Conservation (phyloP, 1,284 basidiomycete species). For the Microstroma glucosiphilum region DNA sequence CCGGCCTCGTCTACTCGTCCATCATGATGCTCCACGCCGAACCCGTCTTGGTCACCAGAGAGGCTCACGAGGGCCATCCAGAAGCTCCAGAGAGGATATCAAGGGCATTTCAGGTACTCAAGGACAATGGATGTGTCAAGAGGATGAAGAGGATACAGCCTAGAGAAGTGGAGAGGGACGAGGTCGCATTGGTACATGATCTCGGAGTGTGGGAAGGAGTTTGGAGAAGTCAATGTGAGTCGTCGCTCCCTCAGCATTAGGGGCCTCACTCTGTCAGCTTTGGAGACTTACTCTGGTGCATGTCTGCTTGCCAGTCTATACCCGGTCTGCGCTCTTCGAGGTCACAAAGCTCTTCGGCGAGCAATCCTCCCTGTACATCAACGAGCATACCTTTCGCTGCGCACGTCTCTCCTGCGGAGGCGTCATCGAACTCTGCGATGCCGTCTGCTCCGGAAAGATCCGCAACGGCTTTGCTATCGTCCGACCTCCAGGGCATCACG, state of each 20-base stretch:
- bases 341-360: conserved; percentile 68
- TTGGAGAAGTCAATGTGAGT: neutral
- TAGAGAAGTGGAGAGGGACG: conserved; percentile 66
- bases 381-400: conserved; percentile 72
- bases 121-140: conserved; percentile 59
- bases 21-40: conserved; percentile 76
- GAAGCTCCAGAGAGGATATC: conserved; percentile 82
- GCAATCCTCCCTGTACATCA: conserved; percentile 81
- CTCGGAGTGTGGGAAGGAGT: conserved; percentile 87
- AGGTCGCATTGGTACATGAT: conserved; percentile 81
- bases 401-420: conserved; percentile 88
- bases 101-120: conserved; percentile 67
- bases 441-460: conserved; percentile 74
- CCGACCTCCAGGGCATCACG: conserved; percentile 94
- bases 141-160: conserved; percentile 75
- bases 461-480: conserved; percentile 91
- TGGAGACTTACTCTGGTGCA: conserved; percentile 12
- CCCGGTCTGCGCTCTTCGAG: conserved; percentile 28
- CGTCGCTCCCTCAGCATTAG: neutral
- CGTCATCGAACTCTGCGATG: conserved; percentile 80
- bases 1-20: conserved; percentile 77
- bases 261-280: conserved; percentile 1
- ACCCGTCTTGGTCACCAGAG: conserved; percentile 50
- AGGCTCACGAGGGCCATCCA: conserved; percentile 61
- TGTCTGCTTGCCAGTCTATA: conserved; percentile 21